These are phyloP conservation scores for Boechera stricta DNA, from an alignment of 345 rosid genomes.

Conservation along the genomic window DNA sequence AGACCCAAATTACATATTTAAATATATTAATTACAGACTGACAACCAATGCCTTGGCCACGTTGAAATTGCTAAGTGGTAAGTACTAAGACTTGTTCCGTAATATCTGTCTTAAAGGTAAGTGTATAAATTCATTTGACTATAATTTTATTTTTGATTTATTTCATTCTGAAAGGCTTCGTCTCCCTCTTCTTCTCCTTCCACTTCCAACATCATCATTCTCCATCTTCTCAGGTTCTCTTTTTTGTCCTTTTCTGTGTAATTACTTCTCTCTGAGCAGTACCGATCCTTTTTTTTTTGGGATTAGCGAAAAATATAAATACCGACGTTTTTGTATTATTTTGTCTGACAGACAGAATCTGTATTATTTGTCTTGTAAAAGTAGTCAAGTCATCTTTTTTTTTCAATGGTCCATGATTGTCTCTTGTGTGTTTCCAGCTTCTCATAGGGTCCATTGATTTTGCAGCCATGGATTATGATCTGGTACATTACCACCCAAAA, in stretches of 20 bases:
- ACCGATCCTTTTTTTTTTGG: conserved; percentile 10
- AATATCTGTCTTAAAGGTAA: conserved; percentile 43
- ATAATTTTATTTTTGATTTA: neutral
- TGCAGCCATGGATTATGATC: conserved; percentile 46
- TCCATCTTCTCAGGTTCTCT: conserved; percentile 37
- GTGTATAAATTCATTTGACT: conserved; percentile 42
- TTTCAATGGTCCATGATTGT: conserved; percentile 35
- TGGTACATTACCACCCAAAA: conserved; percentile 25
- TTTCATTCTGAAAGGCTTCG: conserved; percentile 28
- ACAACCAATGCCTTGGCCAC: conserved; percentile 47
- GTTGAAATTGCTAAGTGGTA: conserved; percentile 36
- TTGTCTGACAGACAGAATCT: conserved; percentile 43
- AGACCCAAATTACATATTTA: conserved; percentile 35
- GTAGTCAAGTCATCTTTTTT: conserved; percentile 19
- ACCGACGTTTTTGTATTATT: conserved; percentile 21
- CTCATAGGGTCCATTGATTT: conserved; percentile 35
- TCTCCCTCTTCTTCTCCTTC: neutral
- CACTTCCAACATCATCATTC: neutral
- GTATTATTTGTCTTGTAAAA: conserved; percentile 36
- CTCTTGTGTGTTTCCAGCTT: conserved; percentile 46
- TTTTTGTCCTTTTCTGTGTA: conserved; percentile 17
- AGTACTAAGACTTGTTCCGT: conserved; percentile 38
- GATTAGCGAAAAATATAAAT: too few relatives aligned
- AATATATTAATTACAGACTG: conserved; percentile 29
- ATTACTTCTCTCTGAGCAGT: conserved; percentile 17